A percentile compares a stretch with the other conserved stretches of the same genome.
Conservation (phyloP, 805 yeast species). For the Starmerella asiatica region DNA sequence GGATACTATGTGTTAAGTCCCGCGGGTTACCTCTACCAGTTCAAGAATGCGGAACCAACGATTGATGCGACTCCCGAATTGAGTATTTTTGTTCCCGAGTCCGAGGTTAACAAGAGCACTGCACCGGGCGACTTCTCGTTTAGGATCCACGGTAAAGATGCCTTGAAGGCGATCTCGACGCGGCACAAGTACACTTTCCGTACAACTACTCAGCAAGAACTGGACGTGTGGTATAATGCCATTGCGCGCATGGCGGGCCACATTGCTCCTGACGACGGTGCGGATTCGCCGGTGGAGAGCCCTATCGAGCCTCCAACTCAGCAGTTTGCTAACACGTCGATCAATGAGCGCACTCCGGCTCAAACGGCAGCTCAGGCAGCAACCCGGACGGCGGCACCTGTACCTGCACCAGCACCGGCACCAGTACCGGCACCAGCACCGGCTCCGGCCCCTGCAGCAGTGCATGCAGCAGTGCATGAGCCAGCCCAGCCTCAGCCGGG, state of each 20-base stretch:
- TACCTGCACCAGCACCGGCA: too few relatives aligned
- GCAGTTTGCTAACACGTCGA: conserved; percentile 1
- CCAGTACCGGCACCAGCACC: too few relatives aligned
- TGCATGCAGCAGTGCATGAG: too few relatives aligned
- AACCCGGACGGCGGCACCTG: too few relatives aligned
- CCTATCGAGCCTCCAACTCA: conserved; percentile 8
- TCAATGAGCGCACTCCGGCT: conserved; percentile 2
- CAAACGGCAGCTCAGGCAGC: too few relatives aligned
- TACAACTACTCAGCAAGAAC: conserved; percentile 35
- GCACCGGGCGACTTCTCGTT: conserved; percentile 31
- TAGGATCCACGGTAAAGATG: conserved; percentile 34
- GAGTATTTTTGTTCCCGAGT: conserved; percentile 37
- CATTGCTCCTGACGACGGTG: conserved; percentile 7
- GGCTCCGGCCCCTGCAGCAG: too few relatives aligned
- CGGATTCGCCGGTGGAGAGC: background rate
- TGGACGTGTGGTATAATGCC: conserved; percentile 36
- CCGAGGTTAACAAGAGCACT: conserved; percentile 29
- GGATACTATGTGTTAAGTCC: conserved; percentile 37
- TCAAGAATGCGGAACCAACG: conserved; percentile 12
- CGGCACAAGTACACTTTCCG: conserved; percentile 32
- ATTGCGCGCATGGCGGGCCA: conserved; percentile 19
- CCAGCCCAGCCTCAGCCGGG: too few relatives aligned
- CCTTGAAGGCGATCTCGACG: conserved; percentile 23
- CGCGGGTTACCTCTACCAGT: conserved; percentile 33
- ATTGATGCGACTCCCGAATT: conserved; percentile 30